Base-by-base conservation (phyloP, 306 rosid genomes). In the Boehmeria nivea region DNA sequence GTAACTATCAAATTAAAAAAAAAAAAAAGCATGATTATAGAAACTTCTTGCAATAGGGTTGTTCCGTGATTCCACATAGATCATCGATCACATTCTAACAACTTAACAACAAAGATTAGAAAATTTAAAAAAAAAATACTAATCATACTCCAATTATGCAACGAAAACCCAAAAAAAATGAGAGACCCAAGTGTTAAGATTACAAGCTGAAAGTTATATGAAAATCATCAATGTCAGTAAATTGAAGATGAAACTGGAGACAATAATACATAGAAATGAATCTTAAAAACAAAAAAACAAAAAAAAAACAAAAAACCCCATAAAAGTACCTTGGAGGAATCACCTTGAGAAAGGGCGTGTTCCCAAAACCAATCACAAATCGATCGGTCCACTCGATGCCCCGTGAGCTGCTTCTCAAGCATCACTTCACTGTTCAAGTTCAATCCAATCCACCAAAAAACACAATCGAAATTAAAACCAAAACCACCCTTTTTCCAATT, bases 341-440 rank as follows among this genome's bases (percentile, higher is more conserved):
- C 75, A 45, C 85, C 82, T 74, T 84, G 85, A 60, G 98, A 80
- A 76, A 78, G 50, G 64, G 79, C 65, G 60, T 90, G 94, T 18
- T 80, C 91, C 96, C 96, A 91, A 66, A 82, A 91, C 98, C 96
- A 91, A 14, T 62, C 66, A 56, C 96, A 91, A 14, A 91, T 87
- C 25, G 96, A 91, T 55, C 98, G 98, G 67, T 84, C 98, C 39
- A 87, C 96, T n/a, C 96, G 83, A 72, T 82, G 98, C 26, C 93
- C 98, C 10, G 93, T 75, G 13, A 91, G 85, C 83, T 91, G 98
- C 63, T 91, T 91, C 94, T 91, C 96, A 10, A 91, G 87, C 64
- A 91, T 87, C 31, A 91, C 86, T 81, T 91, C 98, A 28, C 98
- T 91, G 61, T 17, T 8, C 63, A 78, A 66, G 23, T 44, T 12